Evolutionary conservation across 257 asterid species (phyloP), one percentile per base, ranked within the genome.

Genomic region (Haberlea rhodopensis): DNA sequence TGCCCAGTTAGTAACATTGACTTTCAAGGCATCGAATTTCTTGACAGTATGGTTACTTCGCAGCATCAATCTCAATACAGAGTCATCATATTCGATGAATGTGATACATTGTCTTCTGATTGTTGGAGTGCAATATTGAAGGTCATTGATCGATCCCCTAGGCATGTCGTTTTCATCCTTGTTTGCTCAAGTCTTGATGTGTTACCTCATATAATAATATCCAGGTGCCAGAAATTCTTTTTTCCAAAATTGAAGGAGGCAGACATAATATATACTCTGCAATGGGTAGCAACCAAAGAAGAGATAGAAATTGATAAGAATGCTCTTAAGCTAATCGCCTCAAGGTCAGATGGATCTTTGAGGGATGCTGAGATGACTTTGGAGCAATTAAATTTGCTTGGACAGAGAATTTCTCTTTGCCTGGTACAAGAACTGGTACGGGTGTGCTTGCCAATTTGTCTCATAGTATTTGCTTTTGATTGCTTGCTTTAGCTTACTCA

Each of bases 311-410:
- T 91, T 1, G 94, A 86, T 48, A 83, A 79, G 78, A 91, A 86
- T 71, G 96, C 97, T 8, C 70, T 88, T 71, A 91, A 91, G 81
- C 95, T 91, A 63, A 84, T 86, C 71, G 90, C 97, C 23, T 86
- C 95, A 32, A 86, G 85, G 69, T 88, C 96, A 16, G 89, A 88
- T 64, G 97, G 97, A 67, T 91, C 97, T 45, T 65, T 91, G 68
- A 82, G 96, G 62, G 97, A 91, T 66, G 97, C 96, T 27, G 97
- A 91, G 82, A 91, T 88, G 97, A 91, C 97, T 28, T 78, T 91
- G 53, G 97, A 88, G 54, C 96, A 91, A 64, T 62, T 91, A 82
- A 84, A 95, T 71, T 80, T 91, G 70, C 85, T 91, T 3, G 97
- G 97, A 56, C 87, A 79, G 84, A 85, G 78, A 76, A 79, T 91